phyloP scores from a whole-genome alignment of 129 eudicot genomes.

The Sambucus nigra region DNA sequence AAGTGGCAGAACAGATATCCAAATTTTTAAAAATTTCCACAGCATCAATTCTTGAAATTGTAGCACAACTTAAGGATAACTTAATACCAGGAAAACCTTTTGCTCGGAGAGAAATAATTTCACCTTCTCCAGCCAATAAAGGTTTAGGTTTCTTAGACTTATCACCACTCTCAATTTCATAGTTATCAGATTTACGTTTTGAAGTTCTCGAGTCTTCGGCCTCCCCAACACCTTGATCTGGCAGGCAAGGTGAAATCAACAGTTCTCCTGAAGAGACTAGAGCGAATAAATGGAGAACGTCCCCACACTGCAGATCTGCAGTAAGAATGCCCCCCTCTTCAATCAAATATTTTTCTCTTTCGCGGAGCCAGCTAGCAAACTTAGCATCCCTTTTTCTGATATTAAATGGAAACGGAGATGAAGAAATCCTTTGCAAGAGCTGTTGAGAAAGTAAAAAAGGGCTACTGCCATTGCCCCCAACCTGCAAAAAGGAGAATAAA shows the following conservation, averaged over 20 bases:
- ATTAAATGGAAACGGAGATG: conserved; percentile 54
- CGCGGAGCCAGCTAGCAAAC: conserved; percentile 65
- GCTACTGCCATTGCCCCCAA: conserved; percentile 50
- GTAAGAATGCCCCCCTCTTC: conserved; percentile 53
- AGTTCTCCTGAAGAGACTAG: conserved; percentile 57
- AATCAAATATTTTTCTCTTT: conserved; percentile 46
- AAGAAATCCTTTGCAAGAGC: conserved; percentile 44
- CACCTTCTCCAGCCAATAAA: conserved; percentile 40
- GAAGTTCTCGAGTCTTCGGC: conserved; percentile 55
- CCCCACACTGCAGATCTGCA: conserved; percentile 79
- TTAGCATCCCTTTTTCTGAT: conserved; percentile 64
- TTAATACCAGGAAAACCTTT: conserved; percentile 93
- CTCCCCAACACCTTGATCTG: conserved; percentile 85
- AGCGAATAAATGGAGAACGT: conserved; percentile 55
- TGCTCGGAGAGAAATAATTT: conserved; percentile 49
- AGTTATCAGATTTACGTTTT: conserved; percentile 40
- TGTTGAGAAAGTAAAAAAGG: conserved; percentile 67
- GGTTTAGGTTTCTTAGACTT: conserved; percentile 40
- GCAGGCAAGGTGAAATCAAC: conserved; percentile 54
- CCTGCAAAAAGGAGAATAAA: conserved; percentile 35
- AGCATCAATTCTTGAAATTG: conserved; percentile 33
- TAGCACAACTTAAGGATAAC: conserved; percentile 34
- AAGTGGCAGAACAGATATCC: background rate
- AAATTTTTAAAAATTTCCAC: conserved; percentile 28
- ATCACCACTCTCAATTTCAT: conserved; percentile 33